Evolutionary conservation across 1,284 basidiomycete genomes (phyloP).

Genomic region (Wolfiporia cocos): DNA sequence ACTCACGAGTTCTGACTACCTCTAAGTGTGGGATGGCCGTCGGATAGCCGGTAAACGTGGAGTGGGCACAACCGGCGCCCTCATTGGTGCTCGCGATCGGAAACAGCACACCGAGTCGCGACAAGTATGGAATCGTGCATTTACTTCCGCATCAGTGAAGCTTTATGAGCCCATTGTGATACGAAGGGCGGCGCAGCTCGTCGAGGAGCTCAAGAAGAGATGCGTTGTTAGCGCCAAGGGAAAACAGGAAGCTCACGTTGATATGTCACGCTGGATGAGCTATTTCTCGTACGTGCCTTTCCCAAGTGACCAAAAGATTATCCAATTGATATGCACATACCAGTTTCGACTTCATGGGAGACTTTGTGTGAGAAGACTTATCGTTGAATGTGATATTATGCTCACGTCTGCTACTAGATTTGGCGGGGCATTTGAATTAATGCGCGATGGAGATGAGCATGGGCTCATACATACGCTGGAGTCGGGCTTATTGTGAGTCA

Average conservation of each 20-base stretch:
- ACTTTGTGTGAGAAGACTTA: slow-evolving; percentile 40
- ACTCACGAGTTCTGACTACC: not conserved
- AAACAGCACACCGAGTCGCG: slow-evolving; percentile 39
- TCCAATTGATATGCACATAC: too few relatives aligned
- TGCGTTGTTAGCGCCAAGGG: not conserved
- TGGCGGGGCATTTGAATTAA: slow-evolving; percentile 22
- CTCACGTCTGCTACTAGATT: slow-evolving; percentile 10
- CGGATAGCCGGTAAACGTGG: not conserved
- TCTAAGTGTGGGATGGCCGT: slow-evolving; percentile 6
- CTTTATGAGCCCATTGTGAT: slow-evolving; percentile 43
- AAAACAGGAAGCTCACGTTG: slow-evolving; percentile 24
- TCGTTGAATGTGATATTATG: not conserved
- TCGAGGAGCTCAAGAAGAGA: slow-evolving; percentile 24
- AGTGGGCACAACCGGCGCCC: not conserved
- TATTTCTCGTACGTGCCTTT: slow-evolving; percentile 42
- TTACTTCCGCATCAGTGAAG: slow-evolving; percentile 42
- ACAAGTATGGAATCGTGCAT: slow-evolving; percentile 47
- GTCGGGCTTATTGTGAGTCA: slow-evolving; percentile 11
- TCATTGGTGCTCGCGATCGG: slow-evolving; percentile 22
- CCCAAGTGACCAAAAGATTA: too few relatives aligned
- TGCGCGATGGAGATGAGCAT: slow-evolving; percentile 16
- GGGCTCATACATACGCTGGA: slow-evolving; percentile 14
- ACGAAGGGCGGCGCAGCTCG: slow-evolving; percentile 32
- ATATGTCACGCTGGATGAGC: slow-evolving; percentile 41
- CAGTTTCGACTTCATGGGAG: slow-evolving; percentile 59